Conservation (phyloP, 1,139 yeast species). For the Magnusiomyces suaveolens region DNA sequence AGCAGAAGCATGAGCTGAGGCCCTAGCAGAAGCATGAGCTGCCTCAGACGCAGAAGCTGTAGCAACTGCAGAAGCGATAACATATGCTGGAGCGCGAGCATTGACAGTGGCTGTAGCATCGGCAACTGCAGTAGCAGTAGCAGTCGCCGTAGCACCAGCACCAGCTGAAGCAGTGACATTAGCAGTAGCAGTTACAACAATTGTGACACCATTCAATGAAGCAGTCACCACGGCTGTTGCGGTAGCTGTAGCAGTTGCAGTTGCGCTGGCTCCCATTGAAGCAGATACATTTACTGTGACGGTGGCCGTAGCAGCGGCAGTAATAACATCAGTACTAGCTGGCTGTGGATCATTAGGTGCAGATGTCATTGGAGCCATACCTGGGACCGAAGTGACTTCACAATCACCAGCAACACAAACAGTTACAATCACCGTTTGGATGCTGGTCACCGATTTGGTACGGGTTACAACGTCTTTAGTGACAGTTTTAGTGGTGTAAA, state of each 20-base stretch:
- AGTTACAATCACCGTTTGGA: background rate
- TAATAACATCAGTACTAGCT: background rate
- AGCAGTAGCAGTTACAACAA: conserved; percentile 1
- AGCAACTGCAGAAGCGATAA: background rate
- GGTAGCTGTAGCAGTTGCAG: background rate
- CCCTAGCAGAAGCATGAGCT: background rate
- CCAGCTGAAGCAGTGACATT: background rate
- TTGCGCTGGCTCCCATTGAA: background rate
- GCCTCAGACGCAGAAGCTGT: background rate
- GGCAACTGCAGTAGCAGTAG: background rate
- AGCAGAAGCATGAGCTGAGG: background rate
- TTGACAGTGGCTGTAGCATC: conserved; percentile 1
- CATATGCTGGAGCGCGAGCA: background rate
- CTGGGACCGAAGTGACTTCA: background rate
- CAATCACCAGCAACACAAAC: background rate
- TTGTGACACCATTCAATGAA: background rate
- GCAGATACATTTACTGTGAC: background rate
- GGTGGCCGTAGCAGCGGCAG: background rate
- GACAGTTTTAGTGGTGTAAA: background rate
- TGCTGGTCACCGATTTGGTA: background rate
- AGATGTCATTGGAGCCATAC: background rate
- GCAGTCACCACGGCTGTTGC: background rate
- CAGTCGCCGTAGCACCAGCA: background rate
- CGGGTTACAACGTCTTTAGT: background rate
- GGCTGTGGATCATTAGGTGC: background rate